Percentiles rank a stretch among this genome's conserved stretches.
Evolutionary conservation across 2,329 filamentous ascomycete genomes (phyloP).

Genomic region (Penicillium corylophilum): DNA sequence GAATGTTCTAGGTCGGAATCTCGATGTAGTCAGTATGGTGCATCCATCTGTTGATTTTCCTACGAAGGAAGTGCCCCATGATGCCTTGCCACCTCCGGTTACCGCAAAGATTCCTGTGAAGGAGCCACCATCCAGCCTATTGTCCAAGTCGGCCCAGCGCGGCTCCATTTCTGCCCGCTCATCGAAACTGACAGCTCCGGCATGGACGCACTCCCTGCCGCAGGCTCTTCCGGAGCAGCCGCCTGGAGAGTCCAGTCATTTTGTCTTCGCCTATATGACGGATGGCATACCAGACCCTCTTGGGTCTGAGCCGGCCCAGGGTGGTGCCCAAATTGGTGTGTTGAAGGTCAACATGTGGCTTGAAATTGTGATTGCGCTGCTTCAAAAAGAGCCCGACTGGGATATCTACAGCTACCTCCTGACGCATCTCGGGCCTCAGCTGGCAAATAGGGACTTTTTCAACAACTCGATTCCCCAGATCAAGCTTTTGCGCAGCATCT

Average conservation of each 20-base stretch:
- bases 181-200: conserved; percentile 42
- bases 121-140: conserved; percentile 28
- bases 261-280: conserved; percentile 50
- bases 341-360: conserved; percentile 69
- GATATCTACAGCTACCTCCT: conserved; percentile 89
- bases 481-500: conserved; percentile 67
- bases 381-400: conserved; percentile 78
- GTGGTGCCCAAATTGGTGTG: conserved; percentile 44
- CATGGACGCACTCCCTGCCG: conserved; percentile 59
- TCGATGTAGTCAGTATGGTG: conserved; percentile 49
- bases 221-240: conserved; percentile 56
- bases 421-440: conserved; percentile 79
- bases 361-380: conserved; percentile 70
- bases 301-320: conserved; percentile 28
- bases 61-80: conserved; percentile 37
- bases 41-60: conserved; percentile 45
- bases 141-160: conserved; percentile 33
- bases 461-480: conserved; percentile 71
- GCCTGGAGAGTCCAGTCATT: conserved; percentile 48
- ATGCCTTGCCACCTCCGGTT: conserved; percentile 32
- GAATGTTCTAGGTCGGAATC: conserved; percentile 65
- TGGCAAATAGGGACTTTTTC: conserved; percentile 88
- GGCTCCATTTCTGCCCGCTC: conserved; percentile 34
- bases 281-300: conserved; percentile 31
- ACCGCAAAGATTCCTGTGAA: conserved; percentile 33